phyloP scores from a whole-genome alignment of 768 basidiomycete species.

The Leccinum sublutescens region DNA sequence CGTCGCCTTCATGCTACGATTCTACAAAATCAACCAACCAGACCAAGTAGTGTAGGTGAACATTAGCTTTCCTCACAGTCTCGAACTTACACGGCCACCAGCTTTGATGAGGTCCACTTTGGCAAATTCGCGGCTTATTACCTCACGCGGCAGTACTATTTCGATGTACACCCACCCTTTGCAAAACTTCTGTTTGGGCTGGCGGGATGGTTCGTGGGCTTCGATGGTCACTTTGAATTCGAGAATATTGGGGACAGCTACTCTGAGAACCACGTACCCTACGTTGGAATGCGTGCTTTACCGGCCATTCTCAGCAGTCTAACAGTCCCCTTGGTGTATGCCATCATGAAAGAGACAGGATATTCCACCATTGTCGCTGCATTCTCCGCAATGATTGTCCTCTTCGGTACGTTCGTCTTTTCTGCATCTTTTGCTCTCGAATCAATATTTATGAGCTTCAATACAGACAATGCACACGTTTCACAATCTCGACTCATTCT shows the following conservation, averaged over 20 bases:
- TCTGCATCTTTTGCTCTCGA: not conserved
- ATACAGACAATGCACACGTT: conserved; percentile 89
- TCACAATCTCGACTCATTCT: conserved; percentile 96
- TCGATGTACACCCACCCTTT: conserved; percentile 97
- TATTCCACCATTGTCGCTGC: conserved; percentile 89
- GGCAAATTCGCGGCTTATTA: conserved; percentile 98
- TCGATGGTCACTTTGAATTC: conserved; percentile 92
- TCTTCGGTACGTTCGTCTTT: conserved; percentile 69
- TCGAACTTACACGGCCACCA: conserved; percentile 30
- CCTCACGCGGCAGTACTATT: conserved; percentile 91
- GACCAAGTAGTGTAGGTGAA: conserved; percentile 87
- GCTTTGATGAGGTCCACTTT: conserved; percentile 98
- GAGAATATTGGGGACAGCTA: conserved; percentile 96
- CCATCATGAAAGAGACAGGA: conserved; percentile 97
- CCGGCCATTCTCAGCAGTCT: conserved; percentile 90
- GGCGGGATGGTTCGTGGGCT: conserved; percentile 95
- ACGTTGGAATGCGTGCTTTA: conserved; percentile 88
- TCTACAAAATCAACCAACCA: conserved; percentile 93
- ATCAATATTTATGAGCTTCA: conserved; percentile 7
- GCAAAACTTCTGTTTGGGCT: conserved; percentile 94
- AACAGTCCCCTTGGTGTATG: conserved; percentile 88
- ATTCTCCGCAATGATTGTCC: conserved; percentile 81
- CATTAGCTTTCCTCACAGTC: not conserved
- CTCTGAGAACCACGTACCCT: conserved; percentile 82
- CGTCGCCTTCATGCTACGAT: conserved; percentile 79